Conservation (phyloP, 2,329 filamentous ascomycete genomes). For the Exophiala viscosa region DNA sequence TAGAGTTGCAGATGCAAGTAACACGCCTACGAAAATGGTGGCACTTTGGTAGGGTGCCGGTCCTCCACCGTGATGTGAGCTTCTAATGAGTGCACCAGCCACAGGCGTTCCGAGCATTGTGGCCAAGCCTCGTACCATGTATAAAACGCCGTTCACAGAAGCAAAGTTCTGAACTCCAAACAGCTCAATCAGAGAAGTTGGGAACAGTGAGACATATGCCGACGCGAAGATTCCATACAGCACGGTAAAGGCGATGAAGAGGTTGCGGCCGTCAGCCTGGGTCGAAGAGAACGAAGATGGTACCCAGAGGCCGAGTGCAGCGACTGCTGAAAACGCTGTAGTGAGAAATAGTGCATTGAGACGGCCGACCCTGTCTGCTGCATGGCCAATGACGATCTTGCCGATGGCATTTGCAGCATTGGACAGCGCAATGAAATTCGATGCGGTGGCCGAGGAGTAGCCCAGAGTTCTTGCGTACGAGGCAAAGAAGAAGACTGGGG, state of each 20-base stretch:
- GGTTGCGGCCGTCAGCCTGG: constrained; percentile 10
- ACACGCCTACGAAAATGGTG: constrained; percentile 28
- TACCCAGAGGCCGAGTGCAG: constrained; percentile 29
- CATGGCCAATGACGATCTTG: constrained; percentile 36
- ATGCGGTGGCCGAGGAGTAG: constrained; percentile 34
- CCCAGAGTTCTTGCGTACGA: constrained; percentile 37
- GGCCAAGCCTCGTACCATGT: constrained; percentile 36
- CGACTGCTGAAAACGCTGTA: constrained; percentile 27
- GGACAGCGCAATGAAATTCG: constrained; percentile 38
- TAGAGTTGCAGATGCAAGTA: constrained; percentile 30
- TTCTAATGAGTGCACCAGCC: constrained; percentile 27
- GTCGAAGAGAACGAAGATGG: constrained; percentile 13
- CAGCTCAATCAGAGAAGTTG: constrained; percentile 36
- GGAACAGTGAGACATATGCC: constrained; percentile 39
- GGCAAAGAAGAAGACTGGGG: constrained; percentile 37
- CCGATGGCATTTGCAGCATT: constrained; percentile 38
- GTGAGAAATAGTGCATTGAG: constrained; percentile 36
- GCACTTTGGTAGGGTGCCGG: constrained; percentile 29
- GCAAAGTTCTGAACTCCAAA: constrained; percentile 37
- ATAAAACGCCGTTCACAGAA: constrained; percentile 35
- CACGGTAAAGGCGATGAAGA: constrained; percentile 29
- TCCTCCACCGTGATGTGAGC: neutral
- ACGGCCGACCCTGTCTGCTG: constrained; percentile 37
- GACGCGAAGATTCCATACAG: constrained; percentile 36
- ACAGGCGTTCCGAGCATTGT: constrained; percentile 37